Conservation (phyloP, 176 grass and related monocot species). For the Zoysia pacifica region DNA sequence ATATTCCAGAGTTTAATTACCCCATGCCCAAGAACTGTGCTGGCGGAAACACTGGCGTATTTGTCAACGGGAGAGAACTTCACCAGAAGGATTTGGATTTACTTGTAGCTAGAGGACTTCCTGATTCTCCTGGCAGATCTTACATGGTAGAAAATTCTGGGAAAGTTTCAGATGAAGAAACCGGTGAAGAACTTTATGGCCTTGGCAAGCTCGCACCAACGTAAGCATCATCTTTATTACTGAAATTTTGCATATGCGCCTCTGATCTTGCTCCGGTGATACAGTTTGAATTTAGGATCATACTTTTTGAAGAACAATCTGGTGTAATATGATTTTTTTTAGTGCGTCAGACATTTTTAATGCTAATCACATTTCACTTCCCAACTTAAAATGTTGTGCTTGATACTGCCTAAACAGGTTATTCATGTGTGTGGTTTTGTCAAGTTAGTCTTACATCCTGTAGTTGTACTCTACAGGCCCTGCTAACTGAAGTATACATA, state of each 20-base stretch:
- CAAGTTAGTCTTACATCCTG: not conserved
- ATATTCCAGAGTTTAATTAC: conserved; percentile 89
- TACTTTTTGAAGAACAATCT: not conserved
- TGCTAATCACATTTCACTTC: not conserved
- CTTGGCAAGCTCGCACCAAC: conserved; percentile 98
- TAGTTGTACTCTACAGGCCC: not conserved
- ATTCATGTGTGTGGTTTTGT: not conserved
- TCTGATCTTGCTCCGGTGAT: no score
- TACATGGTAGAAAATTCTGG: conserved; percentile 84
- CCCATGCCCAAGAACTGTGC: conserved; percentile 86
- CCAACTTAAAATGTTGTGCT: not conserved
- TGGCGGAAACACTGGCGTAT: conserved; percentile 69
- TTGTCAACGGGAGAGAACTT: conserved; percentile 92
- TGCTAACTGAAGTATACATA: not conserved
- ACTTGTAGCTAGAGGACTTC: conserved; percentile 69
- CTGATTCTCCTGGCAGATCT: conserved; percentile 57
- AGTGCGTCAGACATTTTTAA: not conserved
- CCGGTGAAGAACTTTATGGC: conserved; percentile 77
- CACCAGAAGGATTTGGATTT: conserved; percentile 85
- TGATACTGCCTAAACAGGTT: not conserved
- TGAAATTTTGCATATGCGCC: not conserved
- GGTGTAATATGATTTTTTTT: not conserved
- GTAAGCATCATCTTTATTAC: conserved; percentile 49
- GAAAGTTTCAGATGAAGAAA: conserved; percentile 78
- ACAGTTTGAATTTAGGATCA: conserved; percentile 9